Evolutionary conservation across 2,329 filamentous ascomycete genomes (phyloP), one percentile per base, ranked within the genome.

Genomic region (Cryphonectria japonica): DNA sequence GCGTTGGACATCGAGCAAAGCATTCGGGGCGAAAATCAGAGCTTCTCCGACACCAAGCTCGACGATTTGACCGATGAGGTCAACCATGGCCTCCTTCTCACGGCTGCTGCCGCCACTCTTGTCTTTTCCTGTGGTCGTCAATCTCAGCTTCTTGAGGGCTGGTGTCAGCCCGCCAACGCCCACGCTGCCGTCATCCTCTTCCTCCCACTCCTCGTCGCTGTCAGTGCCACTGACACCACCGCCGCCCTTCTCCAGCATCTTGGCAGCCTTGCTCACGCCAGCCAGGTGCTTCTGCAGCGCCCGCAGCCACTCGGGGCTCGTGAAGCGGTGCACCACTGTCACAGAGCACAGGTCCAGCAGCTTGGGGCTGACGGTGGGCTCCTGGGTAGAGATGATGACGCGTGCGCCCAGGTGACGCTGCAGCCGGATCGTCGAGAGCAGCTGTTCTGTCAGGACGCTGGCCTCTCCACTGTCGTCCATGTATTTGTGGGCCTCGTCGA

Each of bases 401-500:
- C 92, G 86, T 0, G 87, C 84, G 0, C 86, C 92, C 0, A 89
- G 80, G 76, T 95, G 93, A 0, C 92, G 88, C 78, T 95, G 92
- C 26, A 91, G 83, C 0, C 92, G 87, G 74, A 95, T 91, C 0
- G 87, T 86, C 0, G 84, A 82, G 0, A 93, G 82, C 0, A 95
- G 82, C 0, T 84, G 83, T 7, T 91, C 84, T 0, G 91, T 94
- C 39, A 95, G 83, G 0, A 81, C 82, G 2, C 81, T 78, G 0
- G 87, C 86, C 57, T 90, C 88, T 0, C 83, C 78, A 0, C 86
- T 85, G 0, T 83, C 82, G 16, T 85, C 87, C 85, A 93, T 89
- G 77, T 90, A 93, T 80, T 94, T 94, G 77, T 96, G 93, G 0
- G 93, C 93, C 77, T 95, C 92, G 73, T 95, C 92, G 0, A 95